Evolutionary conservation across 2,329 filamentous ascomycete species (phyloP).

Genomic region (Neofusicoccum ribis): DNA sequence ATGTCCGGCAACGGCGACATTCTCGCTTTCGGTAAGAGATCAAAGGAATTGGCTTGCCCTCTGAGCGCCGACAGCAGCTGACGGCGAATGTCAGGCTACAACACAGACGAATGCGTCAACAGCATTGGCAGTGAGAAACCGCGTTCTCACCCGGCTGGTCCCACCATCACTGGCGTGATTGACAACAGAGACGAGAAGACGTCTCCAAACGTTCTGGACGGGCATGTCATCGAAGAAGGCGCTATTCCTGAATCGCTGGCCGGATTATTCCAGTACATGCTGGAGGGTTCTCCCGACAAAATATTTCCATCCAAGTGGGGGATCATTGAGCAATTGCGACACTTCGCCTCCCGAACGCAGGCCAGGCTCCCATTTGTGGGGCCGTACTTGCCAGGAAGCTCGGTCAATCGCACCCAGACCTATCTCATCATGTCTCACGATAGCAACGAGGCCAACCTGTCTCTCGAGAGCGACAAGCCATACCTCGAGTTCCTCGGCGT

Average conservation of each 20-base stretch:
- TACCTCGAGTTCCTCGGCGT: slow-evolving; percentile 62
- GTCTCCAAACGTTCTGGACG: slow-evolving; percentile 52
- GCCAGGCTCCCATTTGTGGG: slow-evolving; percentile 54
- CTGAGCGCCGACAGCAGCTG: background rate
- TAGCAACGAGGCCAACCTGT: slow-evolving; percentile 61
- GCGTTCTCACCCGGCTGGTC: slow-evolving; percentile 57
- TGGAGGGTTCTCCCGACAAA: slow-evolving; percentile 56
- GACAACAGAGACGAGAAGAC: slow-evolving; percentile 56
- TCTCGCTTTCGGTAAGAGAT: slow-evolving; percentile 52
- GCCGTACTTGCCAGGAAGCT: slow-evolving; percentile 57
- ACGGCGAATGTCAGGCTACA: slow-evolving; percentile 46
- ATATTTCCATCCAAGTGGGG: slow-evolving; percentile 41
- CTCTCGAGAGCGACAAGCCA: slow-evolving; percentile 60
- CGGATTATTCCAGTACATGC: slow-evolving; percentile 56
- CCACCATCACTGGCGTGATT: slow-evolving; percentile 65
- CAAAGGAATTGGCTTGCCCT: background rate
- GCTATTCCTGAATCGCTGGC: slow-evolving; percentile 59
- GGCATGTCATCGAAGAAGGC: slow-evolving; percentile 66
- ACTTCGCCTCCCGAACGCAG: slow-evolving; percentile 51
- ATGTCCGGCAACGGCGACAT: slow-evolving; percentile 68
- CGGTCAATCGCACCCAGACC: slow-evolving; percentile 60
- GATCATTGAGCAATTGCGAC: slow-evolving; percentile 46
- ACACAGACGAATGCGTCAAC: slow-evolving; percentile 59
- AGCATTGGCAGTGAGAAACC: slow-evolving; percentile 54
- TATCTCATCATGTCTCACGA: slow-evolving; percentile 70